Evolutionary conservation across 345 rosid species (phyloP), one percentile per base, ranked within the genome.

Genomic region (Linum lewisii): DNA sequence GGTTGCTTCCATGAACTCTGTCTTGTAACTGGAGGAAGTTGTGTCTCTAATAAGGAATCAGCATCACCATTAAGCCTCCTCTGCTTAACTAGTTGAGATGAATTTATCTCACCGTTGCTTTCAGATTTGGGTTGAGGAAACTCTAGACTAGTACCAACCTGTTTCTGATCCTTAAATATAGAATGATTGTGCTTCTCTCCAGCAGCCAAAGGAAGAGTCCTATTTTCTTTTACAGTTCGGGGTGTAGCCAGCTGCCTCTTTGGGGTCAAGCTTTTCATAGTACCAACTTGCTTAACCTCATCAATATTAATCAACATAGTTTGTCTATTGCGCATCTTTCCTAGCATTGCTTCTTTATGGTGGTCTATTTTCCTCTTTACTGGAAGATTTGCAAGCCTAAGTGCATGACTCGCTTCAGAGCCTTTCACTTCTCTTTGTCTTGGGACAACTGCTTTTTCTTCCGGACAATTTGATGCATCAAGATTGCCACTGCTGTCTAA

Each of bases 341-440:
- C 99, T 63, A 89, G 75, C 99, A 93, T 93, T 54, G 87, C 86
- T 77, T 89, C 99, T 74, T 89, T 93, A 26, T 85, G 99, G 18
- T 85, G 85, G 66, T 93, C 97, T 57, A 87, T 77, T 81, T 81
- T 93, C 80, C 95, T 81, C 84, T 87, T 94, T 21, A 77, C 90
- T 16, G 60, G 71, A 68, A 73, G 81, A 80, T 84, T 89, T 19
- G 95, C 82, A 63, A 66, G 72, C 75, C 84, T 89, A 50, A 74
- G 76, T 20, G 88, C 84, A 75, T 85, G 75, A 73, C 74, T 87
- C 51, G 95, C 92, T 77, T 90, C 99, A 68, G 75, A 61, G 69
- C 95, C 96, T 78, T 77, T 94, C 59, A 63, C 75, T 76, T 93
- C 97, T 72, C 83, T 85, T 63, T 78, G 89, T 79, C 81, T 93